Evolutionary conservation across 441 rosid species (phyloP).

Genomic region (Aquilaria agallochum): DNA sequence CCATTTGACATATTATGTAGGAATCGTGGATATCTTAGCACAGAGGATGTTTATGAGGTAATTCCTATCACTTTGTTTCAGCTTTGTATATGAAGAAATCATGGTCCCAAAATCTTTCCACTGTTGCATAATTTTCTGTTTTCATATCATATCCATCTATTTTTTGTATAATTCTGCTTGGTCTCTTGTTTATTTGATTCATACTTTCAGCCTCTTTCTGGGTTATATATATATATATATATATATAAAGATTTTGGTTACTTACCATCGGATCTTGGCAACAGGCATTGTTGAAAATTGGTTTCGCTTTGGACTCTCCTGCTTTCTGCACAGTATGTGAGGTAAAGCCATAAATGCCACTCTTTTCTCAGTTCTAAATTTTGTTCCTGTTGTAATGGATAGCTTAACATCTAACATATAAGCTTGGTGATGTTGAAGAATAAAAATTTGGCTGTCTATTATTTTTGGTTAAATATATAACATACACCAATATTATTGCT

Average conservation of each 20-base stretch:
- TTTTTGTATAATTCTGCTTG: background rate
- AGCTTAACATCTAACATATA: too few species aligned
- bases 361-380: too few species aligned
- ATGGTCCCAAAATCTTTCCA: too few species aligned
- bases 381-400: too few species aligned
- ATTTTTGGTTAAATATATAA: too few species aligned
- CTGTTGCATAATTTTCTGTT: too few species aligned
- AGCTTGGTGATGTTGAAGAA: too few species aligned
- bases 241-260: background rate
- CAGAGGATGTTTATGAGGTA: conserved; percentile 58
- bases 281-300: conserved; percentile 63
- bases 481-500: too few species aligned
- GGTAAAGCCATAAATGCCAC: conserved; percentile 26
- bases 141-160: background rate
- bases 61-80: conserved; percentile 1
- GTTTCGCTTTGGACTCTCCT: conserved; percentile 59
- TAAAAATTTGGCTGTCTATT: too few species aligned
- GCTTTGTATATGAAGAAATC: background rate
- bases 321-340: conserved; percentile 64
- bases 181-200: background rate
- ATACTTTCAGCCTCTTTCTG: background rate
- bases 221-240: background rate
- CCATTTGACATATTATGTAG: conserved; percentile 23
- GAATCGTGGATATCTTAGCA: conserved; percentile 48
- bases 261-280: conserved; percentile 14